Conservation (phyloP, 306 rosid genomes). For the Oemleria cerasiformis region DNA sequence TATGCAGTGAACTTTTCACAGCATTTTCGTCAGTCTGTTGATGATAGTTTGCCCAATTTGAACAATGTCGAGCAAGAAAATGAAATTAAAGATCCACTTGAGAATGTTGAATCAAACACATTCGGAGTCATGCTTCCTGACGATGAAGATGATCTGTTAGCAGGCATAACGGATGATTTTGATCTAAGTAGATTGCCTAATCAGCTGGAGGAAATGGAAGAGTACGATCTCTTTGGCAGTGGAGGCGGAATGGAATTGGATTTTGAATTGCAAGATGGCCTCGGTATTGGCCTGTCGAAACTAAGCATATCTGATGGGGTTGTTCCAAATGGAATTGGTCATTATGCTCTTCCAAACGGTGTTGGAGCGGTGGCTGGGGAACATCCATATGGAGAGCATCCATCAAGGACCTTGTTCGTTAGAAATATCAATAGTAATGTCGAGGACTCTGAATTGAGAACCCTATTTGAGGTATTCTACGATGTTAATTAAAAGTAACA, state of each 20-base stretch:
- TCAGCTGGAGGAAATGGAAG: slow-evolving; percentile 89
- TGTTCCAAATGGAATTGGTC: slow-evolving; percentile 54
- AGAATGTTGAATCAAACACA: slow-evolving; percentile 44
- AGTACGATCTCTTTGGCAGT: slow-evolving; percentile 77
- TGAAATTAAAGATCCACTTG: slow-evolving; percentile 49
- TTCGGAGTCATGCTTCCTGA: slow-evolving; percentile 72
- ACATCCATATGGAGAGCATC: slow-evolving; percentile 97
- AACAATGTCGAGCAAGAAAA: slow-evolving; percentile 40
- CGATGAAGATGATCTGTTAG: slow-evolving; percentile 83
- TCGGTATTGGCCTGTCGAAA: slow-evolving; percentile 54
- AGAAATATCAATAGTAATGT: slow-evolving; percentile 89
- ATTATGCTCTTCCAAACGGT: slow-evolving; percentile 64
- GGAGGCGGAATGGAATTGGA: slow-evolving; percentile 93
- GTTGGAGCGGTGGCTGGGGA: slow-evolving; percentile 87
- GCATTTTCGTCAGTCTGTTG: slow-evolving; percentile 41
- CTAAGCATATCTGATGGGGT: slow-evolving; percentile 55
- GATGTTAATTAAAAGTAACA: neutral
- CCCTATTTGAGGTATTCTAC: slow-evolving; percentile 56
- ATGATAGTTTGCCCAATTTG: slow-evolving; percentile 44
- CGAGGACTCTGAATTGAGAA: slow-evolving; percentile 66
- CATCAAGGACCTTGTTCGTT: slow-evolving; percentile 89
- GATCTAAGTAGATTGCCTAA: slow-evolving; percentile 81
- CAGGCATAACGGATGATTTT: slow-evolving; percentile 82
- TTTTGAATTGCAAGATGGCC: slow-evolving; percentile 63
- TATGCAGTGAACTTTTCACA: slow-evolving; percentile 67